Evolutionary conservation across 2,329 filamentous ascomycete genomes (phyloP), one percentile per base, ranked within the genome.

Genomic region (Aspergillus tanneri): DNA sequence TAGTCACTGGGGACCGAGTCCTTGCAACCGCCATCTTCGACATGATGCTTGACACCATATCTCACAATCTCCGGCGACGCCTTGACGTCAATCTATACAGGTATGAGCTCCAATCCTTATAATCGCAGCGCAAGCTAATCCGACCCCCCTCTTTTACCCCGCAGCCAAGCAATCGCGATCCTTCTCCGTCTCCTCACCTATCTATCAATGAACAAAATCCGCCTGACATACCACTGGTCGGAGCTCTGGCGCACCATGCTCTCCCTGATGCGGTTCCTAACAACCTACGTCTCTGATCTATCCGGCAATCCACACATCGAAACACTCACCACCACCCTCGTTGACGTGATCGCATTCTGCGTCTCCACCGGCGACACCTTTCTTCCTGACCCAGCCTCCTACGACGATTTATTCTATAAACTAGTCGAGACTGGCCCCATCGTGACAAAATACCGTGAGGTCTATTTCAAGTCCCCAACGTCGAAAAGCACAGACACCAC

Each of bases 401-500:
- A 97, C 69, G 93, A 99, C 61, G 93, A 99, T 63, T 78, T 99
- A 0, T 97, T 99, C 73, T 99, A 99, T 81, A 99, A 99, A 72
- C 81, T 97, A 2, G 90, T 97, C 21, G 93, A 99, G 70, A 88
- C 86, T 2, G 90, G 91, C 9, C 89, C 95, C 40, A 80, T 89
- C 10, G 79, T 97, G 18, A 74, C 79, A 24, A 90, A 88, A 63
- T 96, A 97, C 72, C 83, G 89, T 32, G 83, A 90, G 53, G 85
- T 82, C 8, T 97, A 93, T 68, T 72, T 74, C 18, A 64, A 66
- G 22, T 64, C 53, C 56, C 46, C 53, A 21, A 30, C 50, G 3
- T 50, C 54, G 14, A 62, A 56, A 51, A 14, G 56, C 47, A 47
- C 55, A 23, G 49, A 58, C 36, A 63, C 46, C 40, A 44, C 55